Evolutionary conservation across 192 early-diverging fungal species (phyloP).

Genomic region (Coemansia sp.): DNA sequence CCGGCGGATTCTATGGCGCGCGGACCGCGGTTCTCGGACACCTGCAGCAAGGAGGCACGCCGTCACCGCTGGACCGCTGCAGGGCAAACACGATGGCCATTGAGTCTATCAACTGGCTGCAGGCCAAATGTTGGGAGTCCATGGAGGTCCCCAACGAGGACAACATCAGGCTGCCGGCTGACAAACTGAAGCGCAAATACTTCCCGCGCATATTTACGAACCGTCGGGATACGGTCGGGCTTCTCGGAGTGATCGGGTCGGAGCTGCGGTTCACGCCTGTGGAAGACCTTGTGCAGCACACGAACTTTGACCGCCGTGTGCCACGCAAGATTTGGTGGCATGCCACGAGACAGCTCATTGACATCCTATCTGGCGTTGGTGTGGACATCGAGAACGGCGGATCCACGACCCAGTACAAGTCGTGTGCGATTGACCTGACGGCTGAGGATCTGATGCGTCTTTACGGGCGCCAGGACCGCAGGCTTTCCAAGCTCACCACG

Average conservation of each 20-base stretch:
- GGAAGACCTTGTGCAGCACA: conserved; percentile 62
- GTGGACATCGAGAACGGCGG: conserved; percentile 50
- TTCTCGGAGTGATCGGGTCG: conserved; percentile 82
- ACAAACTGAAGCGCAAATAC: conserved; percentile 48
- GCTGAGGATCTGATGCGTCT: conserved; percentile 53
- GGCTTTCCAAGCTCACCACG: conserved; percentile 37
- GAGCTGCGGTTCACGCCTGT: conserved; percentile 74
- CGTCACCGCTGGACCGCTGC: conserved; percentile 92
- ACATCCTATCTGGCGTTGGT: conserved; percentile 63
- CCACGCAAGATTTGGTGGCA: conserved; percentile 73
- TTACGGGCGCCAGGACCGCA: conserved; percentile 41
- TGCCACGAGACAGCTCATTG: conserved; percentile 58
- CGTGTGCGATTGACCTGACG: conserved; percentile 54
- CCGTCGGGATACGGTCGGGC: conserved; percentile 60
- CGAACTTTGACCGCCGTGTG: conserved; percentile 81
- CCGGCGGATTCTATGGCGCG: conserved; percentile 84
- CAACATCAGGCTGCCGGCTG: conserved; percentile 31
- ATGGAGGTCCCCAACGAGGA: conserved; percentile 47
- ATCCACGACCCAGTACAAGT: conserved; percentile 39
- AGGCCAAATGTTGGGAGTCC: conserved; percentile 60
- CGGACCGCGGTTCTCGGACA: conserved; percentile 91
- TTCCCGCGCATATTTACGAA: conserved; percentile 64
- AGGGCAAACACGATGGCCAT: conserved; percentile 88
- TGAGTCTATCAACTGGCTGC: conserved; percentile 80
- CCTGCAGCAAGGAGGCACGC: conserved; percentile 91